A percentile compares a stretch with the other conserved stretches of the same genome.
These are phyloP conservation scores for Schizothecium vesticola DNA, from an alignment of 495 filamentous ascomycete species.

Conservation along the genomic window DNA sequence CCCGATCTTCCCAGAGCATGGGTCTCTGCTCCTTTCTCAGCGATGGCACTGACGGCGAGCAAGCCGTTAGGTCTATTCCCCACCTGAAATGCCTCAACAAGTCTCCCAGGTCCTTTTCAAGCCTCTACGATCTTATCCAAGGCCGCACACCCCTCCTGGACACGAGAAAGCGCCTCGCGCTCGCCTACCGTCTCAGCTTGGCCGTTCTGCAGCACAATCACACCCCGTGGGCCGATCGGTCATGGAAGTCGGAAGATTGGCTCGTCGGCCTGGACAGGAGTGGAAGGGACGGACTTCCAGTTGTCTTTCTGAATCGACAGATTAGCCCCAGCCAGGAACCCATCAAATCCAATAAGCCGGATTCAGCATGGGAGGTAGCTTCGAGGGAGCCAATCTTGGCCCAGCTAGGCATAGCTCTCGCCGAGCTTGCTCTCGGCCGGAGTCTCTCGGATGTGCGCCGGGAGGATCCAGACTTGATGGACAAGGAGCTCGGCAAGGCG, in stretches of 20 bases:
- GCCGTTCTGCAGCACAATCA: slow-evolving; percentile 11
- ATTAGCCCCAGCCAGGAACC: background rate
- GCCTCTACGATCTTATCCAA: background rate
- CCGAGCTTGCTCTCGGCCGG: slow-evolving; percentile 19
- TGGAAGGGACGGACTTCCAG: background rate
- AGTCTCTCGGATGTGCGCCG: background rate
- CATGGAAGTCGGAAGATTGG: slow-evolving; percentile 13
- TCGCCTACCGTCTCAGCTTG: slow-evolving; percentile 14
- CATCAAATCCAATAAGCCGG: background rate
- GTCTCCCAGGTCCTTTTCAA: background rate
- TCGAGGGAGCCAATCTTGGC: slow-evolving; percentile 14
- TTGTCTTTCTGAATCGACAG: background rate
- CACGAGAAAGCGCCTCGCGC: slow-evolving; percentile 5
- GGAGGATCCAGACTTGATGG: slow-evolving; percentile 5
- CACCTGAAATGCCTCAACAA: background rate
- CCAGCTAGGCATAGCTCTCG: slow-evolving; percentile 16
- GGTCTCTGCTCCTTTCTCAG: background rate
- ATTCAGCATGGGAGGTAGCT: background rate
- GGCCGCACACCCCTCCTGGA: background rate
- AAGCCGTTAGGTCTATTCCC: background rate
- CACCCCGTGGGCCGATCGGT: slow-evolving; percentile 10
- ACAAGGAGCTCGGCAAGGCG: background rate
- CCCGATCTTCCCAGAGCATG: background rate
- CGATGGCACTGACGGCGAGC: background rate
- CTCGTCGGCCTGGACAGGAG: background rate